phyloP scores from a whole-genome alignment of 208 protist genomes.

The Crithidia thermophila region DNA sequence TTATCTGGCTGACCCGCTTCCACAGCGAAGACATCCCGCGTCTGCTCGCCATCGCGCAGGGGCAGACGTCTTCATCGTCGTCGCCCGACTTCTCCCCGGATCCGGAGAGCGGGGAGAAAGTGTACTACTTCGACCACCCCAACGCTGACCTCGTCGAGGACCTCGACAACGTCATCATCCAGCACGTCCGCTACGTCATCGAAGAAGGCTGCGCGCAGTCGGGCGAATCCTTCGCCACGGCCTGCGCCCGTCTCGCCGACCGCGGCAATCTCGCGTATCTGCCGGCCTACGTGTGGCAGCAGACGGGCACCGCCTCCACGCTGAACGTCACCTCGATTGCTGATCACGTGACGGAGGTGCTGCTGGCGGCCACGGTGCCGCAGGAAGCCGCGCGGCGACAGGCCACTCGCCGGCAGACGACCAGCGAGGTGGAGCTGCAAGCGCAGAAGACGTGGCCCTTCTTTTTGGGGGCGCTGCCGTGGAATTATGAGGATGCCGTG shows the following conservation, averaged over 20 bases:
- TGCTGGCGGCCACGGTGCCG: conserved; percentile 25
- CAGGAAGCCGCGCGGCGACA: conserved; percentile 16
- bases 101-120: background rate
- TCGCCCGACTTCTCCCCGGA: background rate
- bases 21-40: conserved; percentile 11
- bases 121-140: conserved; percentile 26
- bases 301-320: background rate
- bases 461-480: conserved; percentile 49
- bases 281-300: conserved; percentile 22
- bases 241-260: conserved; percentile 33
- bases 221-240: conserved; percentile 14
- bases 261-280: conserved; percentile 37
- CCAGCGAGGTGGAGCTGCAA: background rate
- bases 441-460: conserved; percentile 32
- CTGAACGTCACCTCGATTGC: conserved; percentile 20
- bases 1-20: conserved; percentile 43
- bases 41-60: conserved; percentile 17
- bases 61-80: background rate
- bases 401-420: background rate
- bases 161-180: conserved; percentile 29
- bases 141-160: conserved; percentile 14
- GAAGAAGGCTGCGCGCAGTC: conserved; percentile 9
- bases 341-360: conserved; percentile 39
- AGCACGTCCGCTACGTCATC: conserved; percentile 24
- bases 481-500: conserved; percentile 39